Conservation (phyloP, 139 green algal species). For the Closterium sp. region DNA sequence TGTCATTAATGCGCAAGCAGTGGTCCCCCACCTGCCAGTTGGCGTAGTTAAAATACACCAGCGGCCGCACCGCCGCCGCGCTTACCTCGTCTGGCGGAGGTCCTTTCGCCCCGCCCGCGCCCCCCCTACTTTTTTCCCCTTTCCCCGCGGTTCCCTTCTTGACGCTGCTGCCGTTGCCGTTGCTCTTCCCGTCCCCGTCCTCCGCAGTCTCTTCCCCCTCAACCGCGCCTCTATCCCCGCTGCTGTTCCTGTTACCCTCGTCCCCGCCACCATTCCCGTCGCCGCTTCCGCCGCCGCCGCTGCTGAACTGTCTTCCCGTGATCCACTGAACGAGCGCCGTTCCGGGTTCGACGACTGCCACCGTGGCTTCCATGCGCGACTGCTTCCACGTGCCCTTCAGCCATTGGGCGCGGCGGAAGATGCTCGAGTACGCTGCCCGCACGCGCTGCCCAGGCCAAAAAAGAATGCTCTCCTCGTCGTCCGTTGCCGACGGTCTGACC, state of each 20-base stretch:
- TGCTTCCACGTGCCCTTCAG: constrained; percentile 37
- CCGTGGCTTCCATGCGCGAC: constrained; percentile 18
- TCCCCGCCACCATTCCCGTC: constrained; percentile 3
- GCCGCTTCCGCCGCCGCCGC: background rate
- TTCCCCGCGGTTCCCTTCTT: background rate
- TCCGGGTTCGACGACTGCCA: constrained; percentile 44
- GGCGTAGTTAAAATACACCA: background rate
- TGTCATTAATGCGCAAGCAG: background rate
- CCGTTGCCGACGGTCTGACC: constrained; percentile 5
- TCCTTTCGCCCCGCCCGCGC: background rate
- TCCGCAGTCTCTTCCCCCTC: background rate
- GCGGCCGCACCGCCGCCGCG: background rate
- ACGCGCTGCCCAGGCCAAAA: constrained; percentile 50
- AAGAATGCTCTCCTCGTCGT: constrained; percentile 31
- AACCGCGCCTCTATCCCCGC: background rate
- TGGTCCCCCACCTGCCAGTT: background rate
- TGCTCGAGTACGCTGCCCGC: background rate
- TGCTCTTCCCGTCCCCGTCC: background rate
- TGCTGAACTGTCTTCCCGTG: background rate
- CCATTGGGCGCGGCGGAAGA: constrained; percentile 45
- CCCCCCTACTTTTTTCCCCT: background rate
- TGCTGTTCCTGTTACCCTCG: background rate
- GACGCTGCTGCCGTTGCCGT: background rate
- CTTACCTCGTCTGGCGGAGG: background rate
- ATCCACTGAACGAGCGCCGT: constrained; percentile 36